Evolutionary conservation across 2,329 filamentous ascomycete species (phyloP).

Genomic region (Tympanopsis confertula): DNA sequence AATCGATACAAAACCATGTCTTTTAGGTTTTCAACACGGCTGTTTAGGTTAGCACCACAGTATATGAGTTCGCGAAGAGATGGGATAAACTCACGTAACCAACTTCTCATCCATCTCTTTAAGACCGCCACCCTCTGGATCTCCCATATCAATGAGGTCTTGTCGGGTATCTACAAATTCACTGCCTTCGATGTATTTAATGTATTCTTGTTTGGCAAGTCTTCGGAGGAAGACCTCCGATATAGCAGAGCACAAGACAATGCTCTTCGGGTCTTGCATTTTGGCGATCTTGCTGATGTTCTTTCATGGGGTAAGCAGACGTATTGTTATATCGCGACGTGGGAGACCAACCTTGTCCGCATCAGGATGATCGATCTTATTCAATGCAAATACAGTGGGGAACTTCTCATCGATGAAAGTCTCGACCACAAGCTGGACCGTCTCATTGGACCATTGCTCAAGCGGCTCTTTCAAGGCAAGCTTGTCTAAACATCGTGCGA

Average conservation of each 20-base stretch:
- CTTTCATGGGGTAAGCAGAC: too few species aligned
- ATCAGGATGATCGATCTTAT: slow-evolving; percentile 97
- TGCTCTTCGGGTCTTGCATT: slow-evolving; percentile 68
- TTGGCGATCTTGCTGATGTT: slow-evolving; percentile 96
- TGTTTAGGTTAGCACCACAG: background rate
- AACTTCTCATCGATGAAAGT: slow-evolving; percentile 96
- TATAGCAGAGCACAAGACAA: slow-evolving; percentile 86
- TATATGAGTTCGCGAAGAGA: background rate
- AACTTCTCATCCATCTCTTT: slow-evolving; percentile 96
- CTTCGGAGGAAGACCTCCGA: slow-evolving; percentile 91
- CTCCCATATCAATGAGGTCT: slow-evolving; percentile 80
- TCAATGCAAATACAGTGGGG: slow-evolving; percentile 89
- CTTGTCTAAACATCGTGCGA: slow-evolving; percentile 71
- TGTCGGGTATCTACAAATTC: slow-evolving; percentile 89
- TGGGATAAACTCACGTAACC: slow-evolving; percentile 24
- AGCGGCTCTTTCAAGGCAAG: slow-evolving; percentile 72
- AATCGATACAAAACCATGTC: slow-evolving; percentile 97
- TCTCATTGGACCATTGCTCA: slow-evolving; percentile 77
- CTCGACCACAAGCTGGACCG: slow-evolving; percentile 72
- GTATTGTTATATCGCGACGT: too few species aligned
- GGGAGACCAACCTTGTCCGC: slow-evolving; percentile 54
- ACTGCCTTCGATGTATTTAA: slow-evolving; percentile 79
- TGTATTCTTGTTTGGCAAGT: slow-evolving; percentile 82
- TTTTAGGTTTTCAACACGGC: slow-evolving; percentile 84
- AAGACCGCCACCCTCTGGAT: slow-evolving; percentile 72